phyloP scores from a whole-genome alignment of 352 stramenopile species.

The Globisporangium cederbergense region DNA sequence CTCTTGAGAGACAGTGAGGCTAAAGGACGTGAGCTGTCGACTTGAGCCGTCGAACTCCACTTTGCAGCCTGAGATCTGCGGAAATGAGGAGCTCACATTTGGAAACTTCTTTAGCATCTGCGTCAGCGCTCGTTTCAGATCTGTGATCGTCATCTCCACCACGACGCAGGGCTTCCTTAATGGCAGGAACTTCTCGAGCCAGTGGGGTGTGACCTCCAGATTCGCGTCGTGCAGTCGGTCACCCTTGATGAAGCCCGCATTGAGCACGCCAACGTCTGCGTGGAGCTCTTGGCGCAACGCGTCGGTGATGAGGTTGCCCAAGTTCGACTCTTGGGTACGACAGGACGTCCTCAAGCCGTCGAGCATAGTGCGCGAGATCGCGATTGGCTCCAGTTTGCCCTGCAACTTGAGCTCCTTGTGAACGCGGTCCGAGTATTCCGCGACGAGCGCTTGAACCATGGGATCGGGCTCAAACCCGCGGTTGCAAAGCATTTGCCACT shows the following conservation, averaged over 20 bases:
- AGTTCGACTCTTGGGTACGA: conserved; percentile 60
- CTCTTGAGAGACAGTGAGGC: conserved; percentile 10
- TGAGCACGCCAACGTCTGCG: conserved; percentile 60
- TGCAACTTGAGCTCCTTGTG: conserved; percentile 45
- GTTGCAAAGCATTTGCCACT: conserved; percentile 77
- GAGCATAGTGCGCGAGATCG: conserved; percentile 31
- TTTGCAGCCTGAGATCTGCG: conserved; percentile 64
- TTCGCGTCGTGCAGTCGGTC: conserved; percentile 52
- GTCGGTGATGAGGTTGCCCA: conserved; percentile 79
- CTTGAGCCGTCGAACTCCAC: conserved; percentile 31
- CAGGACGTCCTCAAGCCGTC: conserved; percentile 66
- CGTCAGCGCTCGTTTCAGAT: conserved; percentile 49
- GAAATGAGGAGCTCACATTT: conserved; percentile 64
- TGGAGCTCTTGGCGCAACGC: conserved; percentile 53
- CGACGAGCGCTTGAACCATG: conserved; percentile 37
- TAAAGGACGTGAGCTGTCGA: conserved; percentile 18
- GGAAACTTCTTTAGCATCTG: conserved; percentile 65
- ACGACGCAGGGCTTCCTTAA: conserved; percentile 51
- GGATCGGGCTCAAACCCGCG: conserved; percentile 45
- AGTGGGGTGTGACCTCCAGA: conserved; percentile 48
- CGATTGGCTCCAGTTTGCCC: conserved; percentile 40
- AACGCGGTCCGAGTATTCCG: conserved; percentile 37
- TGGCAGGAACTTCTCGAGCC: conserved; percentile 69
- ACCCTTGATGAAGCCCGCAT: conserved; percentile 82
- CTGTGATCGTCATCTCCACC: conserved; percentile 40